A percentile compares a stretch with the other conserved stretches of the same genome.
Conservation (phyloP, 352 stramenopile genomes). For the Phytophthora europaea region DNA sequence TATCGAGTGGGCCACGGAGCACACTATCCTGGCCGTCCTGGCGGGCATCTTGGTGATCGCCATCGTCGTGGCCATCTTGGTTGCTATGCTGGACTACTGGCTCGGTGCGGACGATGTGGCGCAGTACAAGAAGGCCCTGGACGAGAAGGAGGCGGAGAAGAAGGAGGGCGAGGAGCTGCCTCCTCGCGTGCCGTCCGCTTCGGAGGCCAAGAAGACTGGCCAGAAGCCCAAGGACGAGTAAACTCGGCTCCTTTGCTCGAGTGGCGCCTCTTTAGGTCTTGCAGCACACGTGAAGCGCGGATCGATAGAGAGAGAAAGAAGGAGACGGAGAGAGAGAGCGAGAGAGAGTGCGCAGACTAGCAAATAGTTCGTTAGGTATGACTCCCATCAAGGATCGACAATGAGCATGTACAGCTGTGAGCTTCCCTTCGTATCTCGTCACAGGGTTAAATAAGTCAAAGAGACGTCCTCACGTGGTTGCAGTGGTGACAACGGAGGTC, state of each 20-base stretch:
- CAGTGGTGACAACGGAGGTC: slow-evolving; percentile 38
- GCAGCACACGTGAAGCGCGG: slow-evolving; percentile 26
- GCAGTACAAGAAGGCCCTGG: slow-evolving; percentile 59
- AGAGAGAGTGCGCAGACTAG: slow-evolving; percentile 16
- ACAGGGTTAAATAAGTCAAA: slow-evolving; percentile 13
- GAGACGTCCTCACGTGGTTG: not conserved
- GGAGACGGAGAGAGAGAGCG: slow-evolving; percentile 1
- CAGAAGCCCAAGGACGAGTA: slow-evolving; percentile 68
- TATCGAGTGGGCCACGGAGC: slow-evolving; percentile 75
- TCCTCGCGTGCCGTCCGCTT: slow-evolving; percentile 37
- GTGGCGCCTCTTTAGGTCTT: slow-evolving; percentile 26
- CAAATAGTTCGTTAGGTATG: slow-evolving; percentile 31
- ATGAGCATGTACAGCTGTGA: slow-evolving; percentile 37
- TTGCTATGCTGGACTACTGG: slow-evolving; percentile 80
- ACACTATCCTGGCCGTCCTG: slow-evolving; percentile 74
- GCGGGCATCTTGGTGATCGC: slow-evolving; percentile 67
- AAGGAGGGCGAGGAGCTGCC: slow-evolving; percentile 31
- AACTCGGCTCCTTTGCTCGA: slow-evolving; percentile 20
- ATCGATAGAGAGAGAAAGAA: slow-evolving; percentile 35
- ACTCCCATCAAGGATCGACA: slow-evolving; percentile 43
- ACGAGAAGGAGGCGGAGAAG: slow-evolving; percentile 38
- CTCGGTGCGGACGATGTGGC: slow-evolving; percentile 73
- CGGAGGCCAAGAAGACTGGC: slow-evolving; percentile 45
- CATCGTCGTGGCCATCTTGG: slow-evolving; percentile 73
- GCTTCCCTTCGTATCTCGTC: slow-evolving; percentile 7